Conservation (phyloP, 352 stramenopile genomes). For the Phytophthora melonis region DNA sequence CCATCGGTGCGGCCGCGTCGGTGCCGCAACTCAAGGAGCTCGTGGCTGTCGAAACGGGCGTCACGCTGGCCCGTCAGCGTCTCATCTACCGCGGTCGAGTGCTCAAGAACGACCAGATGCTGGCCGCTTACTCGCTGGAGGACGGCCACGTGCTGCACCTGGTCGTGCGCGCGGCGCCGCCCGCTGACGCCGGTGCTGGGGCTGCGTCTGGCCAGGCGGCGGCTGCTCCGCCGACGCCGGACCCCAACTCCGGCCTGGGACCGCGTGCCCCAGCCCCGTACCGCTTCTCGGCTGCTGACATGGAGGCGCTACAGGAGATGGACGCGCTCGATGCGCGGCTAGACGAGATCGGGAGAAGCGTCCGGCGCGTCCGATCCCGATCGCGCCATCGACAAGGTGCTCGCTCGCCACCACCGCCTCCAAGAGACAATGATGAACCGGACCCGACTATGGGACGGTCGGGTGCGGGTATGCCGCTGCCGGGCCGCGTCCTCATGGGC, state of each 20-base stretch:
- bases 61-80: slow-evolving; percentile 76
- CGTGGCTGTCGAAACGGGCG: slow-evolving; percentile 73
- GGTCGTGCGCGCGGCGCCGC: slow-evolving; percentile 64
- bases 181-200: slow-evolving; percentile 12
- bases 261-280: background rate
- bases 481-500: slow-evolving; percentile 71
- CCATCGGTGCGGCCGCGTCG: slow-evolving; percentile 64
- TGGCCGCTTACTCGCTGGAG: slow-evolving; percentile 80
- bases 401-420: slow-evolving; percentile 16
- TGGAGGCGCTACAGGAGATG: slow-evolving; percentile 4
- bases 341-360: too few relatives aligned
- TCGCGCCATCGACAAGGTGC: slow-evolving; percentile 18
- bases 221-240: slow-evolving; percentile 16
- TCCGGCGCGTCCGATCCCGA: slow-evolving; percentile 18
- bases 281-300: slow-evolving; percentile 1
- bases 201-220: slow-evolving; percentile 24
- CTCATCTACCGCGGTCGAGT: slow-evolving; percentile 90
- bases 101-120: slow-evolving; percentile 86
- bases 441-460: slow-evolving; percentile 54
- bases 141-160: slow-evolving; percentile 87
- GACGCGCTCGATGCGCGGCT: slow-evolving; percentile 19
- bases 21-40: slow-evolving; percentile 82
- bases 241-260: background rate
- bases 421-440: slow-evolving; percentile 75
- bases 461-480: slow-evolving; percentile 5